A percentile compares a stretch with the other conserved stretches of the same genome.
Evolutionary conservation across 106 monocot genomes (phyloP).

Genomic region (Ottelia alismoides): DNA sequence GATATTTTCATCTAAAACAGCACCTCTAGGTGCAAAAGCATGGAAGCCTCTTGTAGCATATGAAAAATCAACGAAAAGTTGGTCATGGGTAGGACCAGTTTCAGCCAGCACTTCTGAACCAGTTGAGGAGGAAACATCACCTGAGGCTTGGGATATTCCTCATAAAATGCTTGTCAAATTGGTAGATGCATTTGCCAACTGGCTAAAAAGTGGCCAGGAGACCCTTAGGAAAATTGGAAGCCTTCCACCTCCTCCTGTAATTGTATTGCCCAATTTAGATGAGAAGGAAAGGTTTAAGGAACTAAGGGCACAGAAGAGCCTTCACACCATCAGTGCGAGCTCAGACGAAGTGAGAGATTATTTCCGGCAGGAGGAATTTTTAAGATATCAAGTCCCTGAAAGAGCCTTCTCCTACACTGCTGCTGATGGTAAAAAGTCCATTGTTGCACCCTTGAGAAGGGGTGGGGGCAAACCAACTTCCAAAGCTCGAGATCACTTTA

Average conservation of each 20-base stretch:
- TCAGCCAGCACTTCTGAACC: conserved; percentile 28
- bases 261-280: conserved; percentile 31
- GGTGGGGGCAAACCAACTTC: conserved; percentile 94
- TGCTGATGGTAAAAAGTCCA: conserved; percentile 73
- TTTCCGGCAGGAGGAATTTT: conserved; percentile 65
- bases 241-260: conserved; percentile 67
- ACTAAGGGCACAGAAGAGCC: conserved; percentile 83
- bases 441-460: conserved; percentile 83
- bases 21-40: conserved; percentile 87
- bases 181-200: conserved; percentile 96
- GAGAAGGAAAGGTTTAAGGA: conserved; percentile 94
- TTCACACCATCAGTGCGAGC: conserved; percentile 63
- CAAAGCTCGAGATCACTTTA: conserved; percentile 91
- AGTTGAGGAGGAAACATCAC: conserved; percentile 74
- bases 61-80: conserved; percentile 70
- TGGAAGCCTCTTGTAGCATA: conserved; percentile 75
- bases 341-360: conserved; percentile 77
- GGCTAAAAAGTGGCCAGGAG: conserved; percentile 92
- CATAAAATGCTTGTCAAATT: conserved; percentile 94
- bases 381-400: conserved; percentile 87
- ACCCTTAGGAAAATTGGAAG: conserved; percentile 86
- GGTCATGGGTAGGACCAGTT: conserved; percentile 71
- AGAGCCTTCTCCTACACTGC: conserved; percentile 92
- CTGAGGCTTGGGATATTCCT: conserved; percentile 85
- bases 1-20: conserved; percentile 82